Base-by-base conservation (phyloP, 345 rosid genomes). In the Nephelium lappaceum region DNA sequence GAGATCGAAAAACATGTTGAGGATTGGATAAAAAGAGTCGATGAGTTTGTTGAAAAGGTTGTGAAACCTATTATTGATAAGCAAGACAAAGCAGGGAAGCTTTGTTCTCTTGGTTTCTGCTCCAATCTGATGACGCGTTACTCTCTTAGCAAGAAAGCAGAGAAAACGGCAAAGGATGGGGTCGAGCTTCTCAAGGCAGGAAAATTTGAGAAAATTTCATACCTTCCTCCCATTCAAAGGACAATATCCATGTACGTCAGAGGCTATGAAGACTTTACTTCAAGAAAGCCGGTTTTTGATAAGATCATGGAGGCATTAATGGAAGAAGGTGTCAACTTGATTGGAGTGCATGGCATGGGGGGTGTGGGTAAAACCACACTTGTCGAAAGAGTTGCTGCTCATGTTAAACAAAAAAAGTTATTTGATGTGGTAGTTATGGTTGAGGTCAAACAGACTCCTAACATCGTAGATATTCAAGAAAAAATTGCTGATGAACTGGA, bases 311-410 rank as follows among this genome's bases (percentile, higher is more conserved):
- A 72, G 55, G 14, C 47, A 49, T 15, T 77, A 45, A 58, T 42
- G 23, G 68, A 77, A n/a, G 47, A 18, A 8, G 18, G 18, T 11
- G 11, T 78, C 55, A 27, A 67, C 24, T 24, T 49, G 16, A 73
- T 82, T 61, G 84, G 81, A 6, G 36, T 82, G 11, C 42, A 49
- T 1, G 78, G 84, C 2, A 16, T 25, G 25, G 19, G 71, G 0
- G 78, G 84, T 6, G 53, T 77, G 23, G 78, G 84, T 15, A 81
- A 78, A 53, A 78, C 62, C 6, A 82, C 79, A 7, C 19, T 68
- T n/a, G 67, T 61, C 19, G 70, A 55, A 27, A 5, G 71, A 57
- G 74, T 78, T 21, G 15, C 57, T 42, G 8, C 70, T 21, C 42
- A 57, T 23, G 75, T 62, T 12, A 25, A 8, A 27, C 63, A 61